Percentiles rank a stretch among this genome's conserved stretches.
Evolutionary conservation across 2,329 filamentous ascomycete species (phyloP).

Genomic region (Colletotrichum viniferum): DNA sequence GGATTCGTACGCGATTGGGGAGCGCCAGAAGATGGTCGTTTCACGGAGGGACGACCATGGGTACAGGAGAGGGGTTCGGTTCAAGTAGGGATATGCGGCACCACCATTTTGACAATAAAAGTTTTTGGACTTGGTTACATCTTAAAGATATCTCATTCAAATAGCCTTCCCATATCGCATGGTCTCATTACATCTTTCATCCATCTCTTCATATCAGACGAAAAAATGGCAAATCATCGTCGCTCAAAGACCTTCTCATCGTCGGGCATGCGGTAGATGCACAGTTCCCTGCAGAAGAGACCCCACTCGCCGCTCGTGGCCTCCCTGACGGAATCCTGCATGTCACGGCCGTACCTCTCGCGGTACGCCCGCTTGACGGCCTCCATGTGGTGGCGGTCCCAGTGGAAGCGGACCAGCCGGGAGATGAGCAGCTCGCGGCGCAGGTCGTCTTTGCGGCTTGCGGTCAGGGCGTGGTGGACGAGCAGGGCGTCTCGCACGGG

Average conservation of each 20-base stretch:
- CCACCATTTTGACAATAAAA: neutral
- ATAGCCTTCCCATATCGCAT: neutral
- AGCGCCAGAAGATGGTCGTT: neutral
- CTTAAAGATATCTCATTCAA: neutral
- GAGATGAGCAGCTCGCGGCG: conserved; percentile 88
- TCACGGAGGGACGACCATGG: neutral
- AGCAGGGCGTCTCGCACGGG: conserved; percentile 92
- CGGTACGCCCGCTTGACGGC: conserved; percentile 81
- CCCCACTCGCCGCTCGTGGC: conserved; percentile 80
- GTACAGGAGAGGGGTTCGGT: neutral
- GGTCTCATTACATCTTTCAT: conserved; percentile 4
- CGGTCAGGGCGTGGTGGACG: conserved; percentile 85
- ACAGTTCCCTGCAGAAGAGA: conserved; percentile 74
- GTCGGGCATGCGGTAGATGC: conserved; percentile 64
- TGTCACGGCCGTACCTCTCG: conserved; percentile 73
- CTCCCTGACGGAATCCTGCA: conserved; percentile 80
- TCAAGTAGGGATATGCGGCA: neutral
- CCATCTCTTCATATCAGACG: neutral
- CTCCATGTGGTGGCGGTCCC: conserved; percentile 84
- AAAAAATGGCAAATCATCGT: neutral
- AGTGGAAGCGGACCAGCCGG: conserved; percentile 86
- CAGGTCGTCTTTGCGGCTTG: conserved; percentile 71
- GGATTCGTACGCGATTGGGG: neutral
- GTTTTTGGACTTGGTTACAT: neutral
- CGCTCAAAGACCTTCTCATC: conserved; percentile 60